Evolutionary conservation across 2,329 filamentous ascomycete species (phyloP).

Genomic region (Cladophialophora yegresii): DNA sequence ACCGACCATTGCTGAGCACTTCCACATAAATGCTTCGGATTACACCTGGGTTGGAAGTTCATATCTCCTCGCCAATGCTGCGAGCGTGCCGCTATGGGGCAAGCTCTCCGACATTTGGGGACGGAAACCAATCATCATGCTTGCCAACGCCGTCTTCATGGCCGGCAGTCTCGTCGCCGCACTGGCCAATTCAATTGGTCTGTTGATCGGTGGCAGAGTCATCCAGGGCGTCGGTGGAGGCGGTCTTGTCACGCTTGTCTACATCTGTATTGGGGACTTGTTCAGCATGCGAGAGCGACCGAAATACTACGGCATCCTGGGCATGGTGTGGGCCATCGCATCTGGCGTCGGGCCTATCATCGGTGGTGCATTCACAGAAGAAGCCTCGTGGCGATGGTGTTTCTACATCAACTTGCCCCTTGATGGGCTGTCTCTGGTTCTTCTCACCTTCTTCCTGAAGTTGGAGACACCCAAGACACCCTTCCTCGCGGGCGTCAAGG

Average conservation of each 20-base stretch:
- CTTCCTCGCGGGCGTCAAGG: conserved; percentile 58
- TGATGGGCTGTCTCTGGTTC: conserved; percentile 60
- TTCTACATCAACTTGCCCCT: conserved; percentile 65
- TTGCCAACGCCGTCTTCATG: conserved; percentile 64
- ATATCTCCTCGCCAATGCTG: conserved; percentile 50
- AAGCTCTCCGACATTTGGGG: conserved; percentile 69
- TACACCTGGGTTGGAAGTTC: conserved; percentile 54
- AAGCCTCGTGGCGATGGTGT: conserved; percentile 44
- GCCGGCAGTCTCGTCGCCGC: conserved; percentile 63
- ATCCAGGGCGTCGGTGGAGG: conserved; percentile 66
- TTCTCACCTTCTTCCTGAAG: conserved; percentile 62
- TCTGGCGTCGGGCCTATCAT: conserved; percentile 57
- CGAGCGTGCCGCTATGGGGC: conserved; percentile 60
- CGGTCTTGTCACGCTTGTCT: conserved; percentile 64
- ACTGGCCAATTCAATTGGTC: conserved; percentile 59
- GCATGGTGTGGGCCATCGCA: conserved; percentile 63
- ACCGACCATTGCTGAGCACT: conserved; percentile 48
- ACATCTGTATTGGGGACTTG: conserved; percentile 65
- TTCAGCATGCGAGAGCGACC: conserved; percentile 62
- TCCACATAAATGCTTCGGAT: conserved; percentile 47
- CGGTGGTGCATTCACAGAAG: conserved; percentile 47
- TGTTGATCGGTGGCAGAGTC: conserved; percentile 63
- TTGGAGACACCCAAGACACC: conserved; percentile 64
- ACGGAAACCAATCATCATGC: conserved; percentile 62
- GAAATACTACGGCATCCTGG: conserved; percentile 64